These are phyloP conservation scores for Pulicaria dysenterica DNA, from an alignment of 129 eudicot genomes.

Conservation along the genomic window DNA sequence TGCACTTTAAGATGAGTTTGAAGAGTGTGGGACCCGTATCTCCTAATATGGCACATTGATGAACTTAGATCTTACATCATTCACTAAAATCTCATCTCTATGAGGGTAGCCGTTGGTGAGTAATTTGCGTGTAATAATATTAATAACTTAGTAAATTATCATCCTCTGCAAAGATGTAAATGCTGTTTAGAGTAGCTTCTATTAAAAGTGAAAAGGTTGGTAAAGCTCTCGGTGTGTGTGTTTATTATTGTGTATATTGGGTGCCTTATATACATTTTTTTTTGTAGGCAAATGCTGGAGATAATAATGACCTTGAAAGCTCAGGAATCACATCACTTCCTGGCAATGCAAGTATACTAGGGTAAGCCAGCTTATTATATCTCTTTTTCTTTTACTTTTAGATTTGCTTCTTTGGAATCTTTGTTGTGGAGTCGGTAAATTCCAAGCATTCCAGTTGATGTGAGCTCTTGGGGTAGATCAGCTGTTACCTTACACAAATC, in stretches of 20 bases:
- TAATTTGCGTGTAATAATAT: neutral
- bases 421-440: too few species aligned
- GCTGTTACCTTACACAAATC: too few species aligned
- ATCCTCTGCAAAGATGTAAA: too few species aligned
- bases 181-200: neutral
- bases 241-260: neutral
- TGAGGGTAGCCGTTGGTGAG: constrained; percentile 6
- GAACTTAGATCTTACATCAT: constrained; percentile 10
- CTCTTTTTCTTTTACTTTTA: neutral
- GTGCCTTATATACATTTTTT: neutral
- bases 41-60: constrained; percentile 12
- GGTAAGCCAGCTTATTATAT: constrained; percentile 48
- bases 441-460: too few species aligned
- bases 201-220: neutral
- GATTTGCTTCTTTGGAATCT: too few species aligned
- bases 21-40: neutral
- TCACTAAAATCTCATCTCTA: neutral
- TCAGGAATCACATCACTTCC: constrained; percentile 53
- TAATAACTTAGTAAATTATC: too few species aligned
- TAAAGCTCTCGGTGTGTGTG: constrained; percentile 17
- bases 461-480: too few species aligned
- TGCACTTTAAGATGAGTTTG: neutral
- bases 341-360: constrained; percentile 87
- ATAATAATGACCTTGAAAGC: constrained; percentile 44
- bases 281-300: constrained; percentile 60